Evolutionary conservation across 2,329 filamentous ascomycete genomes (phyloP), one percentile per base, ranked within the genome.

Genomic region (Aspergillaceae sp.): DNA sequence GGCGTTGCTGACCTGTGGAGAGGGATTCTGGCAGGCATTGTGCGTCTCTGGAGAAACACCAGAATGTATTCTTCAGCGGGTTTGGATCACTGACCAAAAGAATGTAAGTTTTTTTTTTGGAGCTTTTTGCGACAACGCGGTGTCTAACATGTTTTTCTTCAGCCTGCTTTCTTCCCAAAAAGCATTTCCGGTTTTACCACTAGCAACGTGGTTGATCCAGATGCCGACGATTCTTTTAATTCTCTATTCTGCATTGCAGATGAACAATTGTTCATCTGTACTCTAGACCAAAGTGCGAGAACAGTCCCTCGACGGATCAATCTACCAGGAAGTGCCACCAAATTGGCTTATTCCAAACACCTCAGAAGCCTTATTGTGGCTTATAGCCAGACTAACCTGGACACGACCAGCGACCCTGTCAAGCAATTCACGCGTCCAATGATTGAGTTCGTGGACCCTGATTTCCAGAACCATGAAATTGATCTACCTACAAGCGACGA

Each of bases 341-440:
- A 64, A 46, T 46, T 76, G 7, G 58, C 68, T 7, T 77, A 75
- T 56, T 71, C 74, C 7, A 56, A 63, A 8, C 61, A 65, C 42
- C 57, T 76, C 7, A 64, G 67, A 8, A 71, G 69, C 48, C 63
- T 80, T 29, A 68, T 80, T 30, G 70, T 76, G 8, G 73, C 73
- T 26, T 76, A 70, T 49, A 63, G 57, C 34, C 53, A 53, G 19
- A 56, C 54, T 3, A 56, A 61, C 40, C 48, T 54, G 4, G 56
- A 63, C 27, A 50, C 54, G 5, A 58, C 58, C 4, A 42, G 54
- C 32, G 52, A 56, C 28, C 61, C 62, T 9, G 58, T 63, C 44
- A 59, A 56, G 35, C 59, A 61, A 27, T 63, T 57, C 32, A 61
- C 55, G 11, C 61, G 61, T 11, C 61, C 67, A 30, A 60, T 55